Conservation (phyloP, 495 filamentous ascomycete genomes). For the Hapsidospora chrysogenum region DNA sequence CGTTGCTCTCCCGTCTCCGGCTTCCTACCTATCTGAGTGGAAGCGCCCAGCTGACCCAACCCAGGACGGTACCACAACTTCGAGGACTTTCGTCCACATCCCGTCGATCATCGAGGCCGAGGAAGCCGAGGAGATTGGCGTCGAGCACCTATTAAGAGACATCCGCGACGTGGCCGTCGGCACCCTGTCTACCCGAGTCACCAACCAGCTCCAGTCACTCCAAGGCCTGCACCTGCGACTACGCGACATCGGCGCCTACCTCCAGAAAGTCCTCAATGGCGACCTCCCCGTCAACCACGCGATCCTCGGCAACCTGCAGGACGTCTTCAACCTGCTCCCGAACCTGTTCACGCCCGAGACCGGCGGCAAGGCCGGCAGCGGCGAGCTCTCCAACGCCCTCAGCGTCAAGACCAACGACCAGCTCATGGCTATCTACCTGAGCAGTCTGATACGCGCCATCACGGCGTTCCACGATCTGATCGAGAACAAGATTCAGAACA, state of each 20-base stretch:
- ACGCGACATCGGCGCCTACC: constrained; percentile 86
- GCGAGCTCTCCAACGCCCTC: constrained; percentile 85
- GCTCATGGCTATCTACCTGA: constrained; percentile 93
- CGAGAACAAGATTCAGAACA: constrained; percentile 99
- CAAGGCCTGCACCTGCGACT: constrained; percentile 92
- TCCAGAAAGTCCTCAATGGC: constrained; percentile 86
- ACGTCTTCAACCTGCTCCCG: constrained; percentile 96
- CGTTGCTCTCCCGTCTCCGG: constrained; percentile 14
- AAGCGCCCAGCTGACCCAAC: neutral
- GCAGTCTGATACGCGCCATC: constrained; percentile 89
- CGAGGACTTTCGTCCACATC: constrained; percentile 97
- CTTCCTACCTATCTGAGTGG: constrained; percentile 1
- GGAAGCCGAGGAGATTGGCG: constrained; percentile 96
- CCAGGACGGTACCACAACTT: constrained; percentile 92
- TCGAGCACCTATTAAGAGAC: constrained; percentile 93
- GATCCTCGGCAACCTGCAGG: constrained; percentile 92
- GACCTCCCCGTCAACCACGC: constrained; percentile 93
- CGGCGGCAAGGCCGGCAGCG: constrained; percentile 15
- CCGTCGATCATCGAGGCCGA: constrained; percentile 97
- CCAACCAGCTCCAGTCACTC: constrained; percentile 90
- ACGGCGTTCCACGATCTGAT: constrained; percentile 98
- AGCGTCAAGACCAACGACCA: constrained; percentile 98
- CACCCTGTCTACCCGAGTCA: constrained; percentile 94
- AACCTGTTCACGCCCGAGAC: constrained; percentile 78
- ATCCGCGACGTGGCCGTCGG: constrained; percentile 97